Evolutionary conservation across 257 asterid genomes (phyloP).

Genomic region (Oldenlandia corymbosa): DNA sequence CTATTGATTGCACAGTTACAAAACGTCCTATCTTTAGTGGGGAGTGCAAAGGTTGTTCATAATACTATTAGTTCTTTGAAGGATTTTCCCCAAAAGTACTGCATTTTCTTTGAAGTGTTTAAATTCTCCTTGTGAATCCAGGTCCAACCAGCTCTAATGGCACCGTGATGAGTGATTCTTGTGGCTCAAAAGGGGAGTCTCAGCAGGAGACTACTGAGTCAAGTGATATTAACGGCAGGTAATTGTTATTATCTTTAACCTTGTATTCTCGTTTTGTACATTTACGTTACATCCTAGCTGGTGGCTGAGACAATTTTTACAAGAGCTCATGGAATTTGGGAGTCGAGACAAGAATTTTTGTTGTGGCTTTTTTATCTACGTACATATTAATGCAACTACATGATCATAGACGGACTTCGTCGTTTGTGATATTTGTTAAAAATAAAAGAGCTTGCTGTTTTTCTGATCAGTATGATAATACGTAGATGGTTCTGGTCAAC

Average conservation of each 20-base stretch:
- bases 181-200: constrained; percentile 35
- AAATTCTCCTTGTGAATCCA: constrained; percentile 13
- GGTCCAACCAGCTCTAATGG: constrained; percentile 46
- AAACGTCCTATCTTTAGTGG: constrained; percentile 37
- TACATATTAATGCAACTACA: neutral
- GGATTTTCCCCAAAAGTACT: neutral
- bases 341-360: neutral
- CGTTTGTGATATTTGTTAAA: neutral
- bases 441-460: neutral
- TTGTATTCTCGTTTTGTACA: neutral
- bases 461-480: neutral
- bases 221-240: constrained; percentile 45
- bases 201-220: constrained; percentile 29
- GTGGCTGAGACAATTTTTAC: neutral
- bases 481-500: neutral
- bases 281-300: neutral
- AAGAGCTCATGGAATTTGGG: neutral
- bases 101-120: constrained; percentile 1
- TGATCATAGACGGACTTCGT: neutral
- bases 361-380: neutral
- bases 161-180: constrained; percentile 51
- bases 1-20: constrained; percentile 42
- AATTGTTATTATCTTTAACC: constrained; percentile 4
- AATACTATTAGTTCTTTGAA: constrained; percentile 1
- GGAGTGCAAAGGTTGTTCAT: constrained; percentile 56